Evolutionary conservation across 306 rosid species (phyloP).

Genomic region (Prinsepia uniflora): DNA sequence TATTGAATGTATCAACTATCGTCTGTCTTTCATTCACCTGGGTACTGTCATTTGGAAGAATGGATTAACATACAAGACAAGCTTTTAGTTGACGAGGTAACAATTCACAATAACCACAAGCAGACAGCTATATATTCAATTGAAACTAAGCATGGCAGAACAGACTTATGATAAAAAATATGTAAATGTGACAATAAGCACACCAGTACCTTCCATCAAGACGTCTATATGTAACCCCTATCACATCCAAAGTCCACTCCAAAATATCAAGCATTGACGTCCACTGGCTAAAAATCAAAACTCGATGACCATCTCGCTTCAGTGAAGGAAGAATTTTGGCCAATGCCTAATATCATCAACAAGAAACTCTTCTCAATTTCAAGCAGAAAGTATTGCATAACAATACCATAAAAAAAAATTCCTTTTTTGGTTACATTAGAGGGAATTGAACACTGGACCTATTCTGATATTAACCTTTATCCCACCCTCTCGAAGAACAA

Average conservation of each 20-base stretch:
- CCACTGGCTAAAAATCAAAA: slow-evolving; percentile 92
- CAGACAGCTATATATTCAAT: background rate
- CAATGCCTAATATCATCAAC: slow-evolving; percentile 53
- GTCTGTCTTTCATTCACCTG: slow-evolving; percentile 92
- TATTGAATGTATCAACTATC: slow-evolving; percentile 87
- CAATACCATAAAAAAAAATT: slow-evolving; percentile 1
- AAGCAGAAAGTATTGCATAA: slow-evolving; percentile 14
- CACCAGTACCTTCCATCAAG: slow-evolving; percentile 89
- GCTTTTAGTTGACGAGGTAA: background rate
- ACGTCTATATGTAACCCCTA: slow-evolving; percentile 81
- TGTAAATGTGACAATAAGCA: background rate
- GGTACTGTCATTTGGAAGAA: slow-evolving; percentile 55
- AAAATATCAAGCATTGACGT: slow-evolving; percentile 96
- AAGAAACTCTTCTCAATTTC: slow-evolving; percentile 29
- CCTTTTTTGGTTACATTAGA: no score
- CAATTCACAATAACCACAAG: background rate
- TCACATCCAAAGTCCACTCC: slow-evolving; percentile 95
- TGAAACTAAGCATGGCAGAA: background rate
- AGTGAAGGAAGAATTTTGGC: slow-evolving; percentile 75
- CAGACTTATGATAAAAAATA: background rate
- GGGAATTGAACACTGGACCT: no score
- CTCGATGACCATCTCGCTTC: slow-evolving; percentile 76
- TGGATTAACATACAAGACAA: background rate
- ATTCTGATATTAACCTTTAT: no score
- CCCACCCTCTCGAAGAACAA: slow-evolving; percentile 6